phyloP scores from a whole-genome alignment of 352 stramenopile species.

The Pythium periplocum region DNA sequence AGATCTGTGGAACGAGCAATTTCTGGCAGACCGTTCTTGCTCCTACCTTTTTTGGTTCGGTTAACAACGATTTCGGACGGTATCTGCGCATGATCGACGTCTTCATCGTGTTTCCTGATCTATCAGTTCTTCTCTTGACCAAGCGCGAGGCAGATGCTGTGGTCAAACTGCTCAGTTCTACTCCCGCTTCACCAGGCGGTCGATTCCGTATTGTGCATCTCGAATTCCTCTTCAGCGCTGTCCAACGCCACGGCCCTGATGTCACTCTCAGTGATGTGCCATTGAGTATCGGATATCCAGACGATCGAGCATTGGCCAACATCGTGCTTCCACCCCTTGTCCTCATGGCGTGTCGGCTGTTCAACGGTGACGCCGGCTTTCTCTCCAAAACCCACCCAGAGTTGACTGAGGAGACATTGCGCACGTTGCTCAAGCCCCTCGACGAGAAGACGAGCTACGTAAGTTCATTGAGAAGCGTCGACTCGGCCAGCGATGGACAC shows the following conservation, averaged over 20 bases:
- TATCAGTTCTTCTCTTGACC: slow-evolving; percentile 6
- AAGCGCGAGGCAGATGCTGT: slow-evolving; percentile 10
- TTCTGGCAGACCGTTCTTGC: slow-evolving; percentile 3
- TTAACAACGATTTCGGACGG: slow-evolving; percentile 18
- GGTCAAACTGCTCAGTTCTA: slow-evolving; percentile 2
- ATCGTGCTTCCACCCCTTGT: not conserved
- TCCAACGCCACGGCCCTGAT: not conserved
- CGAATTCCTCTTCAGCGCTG: not conserved
- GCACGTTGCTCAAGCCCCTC: not conserved
- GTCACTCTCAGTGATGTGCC: not conserved
- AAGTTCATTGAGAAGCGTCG: not conserved
- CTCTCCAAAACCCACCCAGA: not conserved
- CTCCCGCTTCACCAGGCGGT: no score
- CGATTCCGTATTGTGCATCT: not conserved
- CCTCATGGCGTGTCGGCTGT: not conserved
- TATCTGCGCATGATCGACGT: slow-evolving; percentile 22
- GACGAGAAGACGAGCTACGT: not conserved
- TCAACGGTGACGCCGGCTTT: not conserved
- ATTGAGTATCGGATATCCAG: not conserved
- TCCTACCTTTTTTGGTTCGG: not conserved
- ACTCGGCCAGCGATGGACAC: not conserved
- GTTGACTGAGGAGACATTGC: not conserved
- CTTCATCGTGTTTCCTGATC: slow-evolving; percentile 7
- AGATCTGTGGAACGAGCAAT: not conserved
- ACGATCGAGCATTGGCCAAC: not conserved